Evolutionary conservation across 1,284 basidiomycete species (phyloP).

Genomic region (Marasmius oreades): DNA sequence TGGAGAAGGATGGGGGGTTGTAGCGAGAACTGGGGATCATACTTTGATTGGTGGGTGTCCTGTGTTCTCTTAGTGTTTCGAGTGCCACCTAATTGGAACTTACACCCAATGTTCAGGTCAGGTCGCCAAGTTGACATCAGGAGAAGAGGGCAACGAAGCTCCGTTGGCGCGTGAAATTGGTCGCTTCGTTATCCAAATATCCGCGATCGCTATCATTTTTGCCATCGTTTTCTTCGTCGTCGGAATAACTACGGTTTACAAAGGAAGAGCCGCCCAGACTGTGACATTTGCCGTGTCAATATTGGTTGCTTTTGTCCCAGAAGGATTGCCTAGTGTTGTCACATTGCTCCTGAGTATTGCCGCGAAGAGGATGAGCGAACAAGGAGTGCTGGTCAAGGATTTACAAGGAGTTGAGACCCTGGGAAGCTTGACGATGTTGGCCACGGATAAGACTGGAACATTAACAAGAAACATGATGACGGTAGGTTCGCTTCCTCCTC

Average conservation of each 20-base stretch:
- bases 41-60: slow-evolving; percentile 52
- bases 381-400: slow-evolving; percentile 70
- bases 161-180: slow-evolving; percentile 63
- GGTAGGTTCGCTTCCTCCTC: slow-evolving; percentile 28
- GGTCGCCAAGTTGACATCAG: slow-evolving; percentile 62
- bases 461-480: slow-evolving; percentile 75
- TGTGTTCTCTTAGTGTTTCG: neutral
- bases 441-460: slow-evolving; percentile 76
- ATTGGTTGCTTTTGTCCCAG: slow-evolving; percentile 69
- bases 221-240: slow-evolving; percentile 64
- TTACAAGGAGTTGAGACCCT: slow-evolving; percentile 71
- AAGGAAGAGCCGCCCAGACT: slow-evolving; percentile 54
- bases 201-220: slow-evolving; percentile 56
- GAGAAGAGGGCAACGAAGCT: slow-evolving; percentile 60
- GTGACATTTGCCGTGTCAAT: slow-evolving; percentile 70
- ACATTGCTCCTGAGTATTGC: slow-evolving; percentile 68
- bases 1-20: slow-evolving; percentile 67
- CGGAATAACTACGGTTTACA: slow-evolving; percentile 63
- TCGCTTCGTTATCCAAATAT: slow-evolving; percentile 58
- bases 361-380: slow-evolving; percentile 68
- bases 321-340: slow-evolving; percentile 68
- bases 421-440: slow-evolving; percentile 47
- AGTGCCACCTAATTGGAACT: slow-evolving; percentile 3
- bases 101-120: too few species aligned
- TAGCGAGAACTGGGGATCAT: slow-evolving; percentile 64